Conservation (phyloP, 768 basidiomycete genomes). For the Cystobasidium onofrii region DNA sequence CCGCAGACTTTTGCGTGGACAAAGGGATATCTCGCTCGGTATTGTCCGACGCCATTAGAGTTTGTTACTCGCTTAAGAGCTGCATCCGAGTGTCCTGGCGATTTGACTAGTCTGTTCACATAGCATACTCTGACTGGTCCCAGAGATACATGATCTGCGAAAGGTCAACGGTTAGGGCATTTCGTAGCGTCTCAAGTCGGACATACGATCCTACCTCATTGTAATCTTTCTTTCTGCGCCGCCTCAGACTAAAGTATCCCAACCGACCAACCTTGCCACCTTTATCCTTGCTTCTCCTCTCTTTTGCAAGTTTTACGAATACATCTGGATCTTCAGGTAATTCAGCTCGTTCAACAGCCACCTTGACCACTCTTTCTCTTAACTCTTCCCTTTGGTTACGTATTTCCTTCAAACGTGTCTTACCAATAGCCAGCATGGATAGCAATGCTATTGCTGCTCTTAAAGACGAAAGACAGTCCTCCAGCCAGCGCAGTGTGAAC, state of each 20-base stretch:
- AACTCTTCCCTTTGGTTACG: constrained; percentile 55
- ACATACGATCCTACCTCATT: constrained; percentile 55
- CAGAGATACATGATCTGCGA: constrained; percentile 55
- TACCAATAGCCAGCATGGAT: constrained; percentile 59
- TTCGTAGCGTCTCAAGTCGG: too few relatives aligned
- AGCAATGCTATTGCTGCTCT: constrained; percentile 62
- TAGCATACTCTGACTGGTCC: constrained; percentile 64
- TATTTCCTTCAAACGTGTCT: constrained; percentile 54
- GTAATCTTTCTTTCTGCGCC: constrained; percentile 79
- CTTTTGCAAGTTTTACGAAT: constrained; percentile 50
- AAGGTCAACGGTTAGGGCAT: too few relatives aligned
- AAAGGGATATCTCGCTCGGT: neutral
- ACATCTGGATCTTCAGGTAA: constrained; percentile 64
- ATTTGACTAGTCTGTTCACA: neutral
- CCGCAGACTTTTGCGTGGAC: too few relatives aligned
- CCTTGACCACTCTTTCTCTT: constrained; percentile 58
- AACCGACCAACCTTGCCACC: constrained; percentile 53
- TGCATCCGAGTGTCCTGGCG: too few relatives aligned
- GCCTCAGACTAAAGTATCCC: constrained; percentile 68
- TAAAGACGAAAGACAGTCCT: constrained; percentile 70
- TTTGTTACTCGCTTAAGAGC: too few relatives aligned
- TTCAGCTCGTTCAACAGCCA: constrained; percentile 56
- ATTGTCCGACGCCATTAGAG: neutral
- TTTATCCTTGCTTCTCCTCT: constrained; percentile 54
- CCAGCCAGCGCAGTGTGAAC: constrained; percentile 80